Evolutionary conservation across 2,329 filamentous ascomycete species (phyloP), one percentile per base, ranked within the genome.

Genomic region (Pseudohalonectria lignicola): DNA sequence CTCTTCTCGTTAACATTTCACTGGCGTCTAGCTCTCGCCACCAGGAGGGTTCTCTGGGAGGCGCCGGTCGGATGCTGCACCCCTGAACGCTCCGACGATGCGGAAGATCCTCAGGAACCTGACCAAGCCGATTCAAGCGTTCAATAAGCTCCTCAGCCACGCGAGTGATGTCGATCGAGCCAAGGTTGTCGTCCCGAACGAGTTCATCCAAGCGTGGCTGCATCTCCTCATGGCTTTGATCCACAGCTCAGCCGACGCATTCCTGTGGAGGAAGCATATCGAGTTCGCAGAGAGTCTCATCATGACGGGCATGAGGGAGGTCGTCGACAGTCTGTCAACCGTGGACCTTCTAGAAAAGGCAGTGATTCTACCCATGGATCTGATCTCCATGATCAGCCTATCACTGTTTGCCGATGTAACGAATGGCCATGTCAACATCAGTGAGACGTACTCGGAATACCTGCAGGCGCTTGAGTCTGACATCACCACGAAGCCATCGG

Each of bases 391-490:
- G 15, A 47, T 67, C 10, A 54, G 53, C 9, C 43, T 60, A 28
- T 54, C 54, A 12, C 49, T 70, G 23, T 41, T 67, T 2, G 49
- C 56, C 31, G 62, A 69, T 30, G 48, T 53, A 16, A 60, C 59
- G 1, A 56, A 53, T 4, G 55, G 53, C 32, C 54, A 54, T 23
- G 53, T 60, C 3, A 57, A 60, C 20, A 59, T 68, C 13, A 56
- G 50, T 28, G 55, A 60, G 17, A 63, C 59, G 0, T 69, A 68
- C 36, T 63, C 59, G 0, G 53, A 61, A 29, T 64, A 61, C 31
- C 51, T 68, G 4, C 54, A 59, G 29, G 54, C 52, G 2, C 47
- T 69, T 28, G 61, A 64, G 40, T 57, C 56, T 13, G 54, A 60
- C 3, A 63, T 69, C 34, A 52, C 49, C 6, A 56, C 55, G 3